Evolutionary conservation across 768 basidiomycete species (phyloP), one percentile per base, ranked within the genome.

Genomic region (Xerocomellus chrysenteron): DNA sequence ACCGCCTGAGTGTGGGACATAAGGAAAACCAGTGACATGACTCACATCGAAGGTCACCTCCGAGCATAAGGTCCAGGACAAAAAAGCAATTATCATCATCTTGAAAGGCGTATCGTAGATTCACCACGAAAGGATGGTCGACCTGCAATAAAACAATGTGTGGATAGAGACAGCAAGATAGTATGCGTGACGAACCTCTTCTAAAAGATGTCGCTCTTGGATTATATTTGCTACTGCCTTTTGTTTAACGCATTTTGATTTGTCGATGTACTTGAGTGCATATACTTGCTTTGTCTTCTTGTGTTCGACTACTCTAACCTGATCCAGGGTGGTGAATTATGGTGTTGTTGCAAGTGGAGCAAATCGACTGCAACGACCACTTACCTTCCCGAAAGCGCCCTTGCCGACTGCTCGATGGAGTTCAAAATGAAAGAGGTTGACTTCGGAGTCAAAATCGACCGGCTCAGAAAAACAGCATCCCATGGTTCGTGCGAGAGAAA

Each of bases 81-180:
- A 98, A 97, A 80, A 98, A 98, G 66, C 96, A 96, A 71, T 97
- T 96, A 62, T 91, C 87, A 64, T 97, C 95, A 68, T 98, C 95
- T 71, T 98, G 95, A 72, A 98, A 98, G 6, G 95, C 95, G 69
- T 95, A 97, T 37, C 92, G 87, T 63, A 96, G 71, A 72, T 95
- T 95, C 58, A 92, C 90, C 45, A 95, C 76, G 68, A 92, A 95
- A 21, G 92, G 85, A 66, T 94, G 91, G 70, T 94, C 90, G 61
- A 97, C 86, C 89, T 92, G 62, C 32, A 37, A 57, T 28, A 17
- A 52, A 33, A 42, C 3, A 10, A 40, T 9, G 32, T 16, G 36
- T 56, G 50, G 46, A 53, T 63, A 73, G 14, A 36, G 39, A 59
- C 12, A n/a, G 21, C 5, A 43, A 37, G 35, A 21, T 12, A 33